Base-by-base conservation (phyloP, 139 green algal species). In the Pleodorina starrii region DNA sequence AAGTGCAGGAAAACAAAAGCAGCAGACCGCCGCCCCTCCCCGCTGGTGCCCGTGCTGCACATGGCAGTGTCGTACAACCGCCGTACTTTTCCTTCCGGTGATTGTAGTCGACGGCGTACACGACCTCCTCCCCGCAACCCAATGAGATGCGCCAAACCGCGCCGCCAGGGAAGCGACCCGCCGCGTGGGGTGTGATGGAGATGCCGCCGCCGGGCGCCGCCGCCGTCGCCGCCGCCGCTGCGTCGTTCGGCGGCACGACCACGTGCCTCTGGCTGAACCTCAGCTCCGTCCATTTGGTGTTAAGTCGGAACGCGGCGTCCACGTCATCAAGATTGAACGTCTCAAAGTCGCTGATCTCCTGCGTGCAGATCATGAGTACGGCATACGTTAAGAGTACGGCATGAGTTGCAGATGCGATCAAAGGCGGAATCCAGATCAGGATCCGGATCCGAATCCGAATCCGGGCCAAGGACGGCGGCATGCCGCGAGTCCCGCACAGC, bases 41-140 rank as follows among this genome's bases (percentile, higher is more conserved):
- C n/a, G n/a, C n/a, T n/a, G n/a, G n/a, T n/a, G n/a, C n/a, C n/a
- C n/a, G n/a, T 57, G 12, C 48, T 12, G 48, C 48, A 57, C 10
- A 36, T 71, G 38, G 19, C 77, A 9, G 7, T 46, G 77, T 19
- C 43, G 40, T 57, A 51, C 40, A 59, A 12, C n/a, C n/a, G n/a
- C n/a, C 75, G 74, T 75, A 95, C 93, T 91, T 84, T 75, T 97
- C 96, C 86, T 93, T 96, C 16, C 90, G 88, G 91, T 99, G 96
- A 91, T 99, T 98, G 90, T 94, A 98, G 86, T 97, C 96, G 5
- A 97, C 92, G 1, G 96, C 97, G 81, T 99, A 99, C 51, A 99
- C 91, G 21, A 99, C 86, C 38, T 99, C 95, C 78, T 99, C 95
- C 0, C 92, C 94, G 69, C 68, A 81, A 42, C 43, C 42, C 80